phyloP scores from a whole-genome alignment of 352 stramenopile species.

The Pythium apleroticum region DNA sequence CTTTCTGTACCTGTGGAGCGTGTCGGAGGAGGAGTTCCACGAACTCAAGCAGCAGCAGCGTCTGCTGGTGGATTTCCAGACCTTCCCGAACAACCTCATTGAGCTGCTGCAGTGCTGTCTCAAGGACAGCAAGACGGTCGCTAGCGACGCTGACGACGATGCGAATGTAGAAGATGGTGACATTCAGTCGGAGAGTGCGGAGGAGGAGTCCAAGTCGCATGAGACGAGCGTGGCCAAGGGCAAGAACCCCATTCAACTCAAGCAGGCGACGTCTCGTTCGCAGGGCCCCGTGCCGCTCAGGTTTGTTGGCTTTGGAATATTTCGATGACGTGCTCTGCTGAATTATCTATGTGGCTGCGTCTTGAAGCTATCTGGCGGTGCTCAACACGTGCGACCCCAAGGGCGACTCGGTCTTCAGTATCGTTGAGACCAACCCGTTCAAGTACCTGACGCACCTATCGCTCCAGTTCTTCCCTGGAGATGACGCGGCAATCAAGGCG shows the following conservation, averaged over 20 bases:
- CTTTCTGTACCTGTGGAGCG: slow-evolving; percentile 92
- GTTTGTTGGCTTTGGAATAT: slow-evolving; percentile 13
- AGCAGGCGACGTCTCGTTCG: slow-evolving; percentile 40
- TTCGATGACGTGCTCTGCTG: not conserved
- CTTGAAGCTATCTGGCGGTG: slow-evolving; percentile 74
- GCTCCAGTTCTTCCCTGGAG: slow-evolving; percentile 80
- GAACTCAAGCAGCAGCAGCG: slow-evolving; percentile 93
- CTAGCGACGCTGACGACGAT: slow-evolving; percentile 12
- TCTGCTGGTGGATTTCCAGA: slow-evolving; percentile 92
- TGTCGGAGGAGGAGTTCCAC: slow-evolving; percentile 95
- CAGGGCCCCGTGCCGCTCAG: slow-evolving; percentile 74
- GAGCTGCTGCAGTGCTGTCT: slow-evolving; percentile 90
- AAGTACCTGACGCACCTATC: slow-evolving; percentile 94
- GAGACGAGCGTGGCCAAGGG: not conserved
- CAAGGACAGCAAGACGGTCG: slow-evolving; percentile 58
- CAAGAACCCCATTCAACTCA: slow-evolving; percentile 7
- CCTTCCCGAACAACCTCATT: slow-evolving; percentile 92
- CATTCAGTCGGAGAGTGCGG: slow-evolving; percentile 1
- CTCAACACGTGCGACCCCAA: slow-evolving; percentile 68
- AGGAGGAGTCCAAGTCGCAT: slow-evolving; percentile 17
- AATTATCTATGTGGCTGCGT: not conserved
- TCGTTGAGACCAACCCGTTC: slow-evolving; percentile 95
- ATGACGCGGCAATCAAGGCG: slow-evolving; percentile 89
- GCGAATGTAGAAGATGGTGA: not conserved
- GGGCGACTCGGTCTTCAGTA: slow-evolving; percentile 83